These are phyloP conservation scores for Atalantia buxifolia DNA, from an alignment of 345 rosid genomes.

Conservation along the genomic window DNA sequence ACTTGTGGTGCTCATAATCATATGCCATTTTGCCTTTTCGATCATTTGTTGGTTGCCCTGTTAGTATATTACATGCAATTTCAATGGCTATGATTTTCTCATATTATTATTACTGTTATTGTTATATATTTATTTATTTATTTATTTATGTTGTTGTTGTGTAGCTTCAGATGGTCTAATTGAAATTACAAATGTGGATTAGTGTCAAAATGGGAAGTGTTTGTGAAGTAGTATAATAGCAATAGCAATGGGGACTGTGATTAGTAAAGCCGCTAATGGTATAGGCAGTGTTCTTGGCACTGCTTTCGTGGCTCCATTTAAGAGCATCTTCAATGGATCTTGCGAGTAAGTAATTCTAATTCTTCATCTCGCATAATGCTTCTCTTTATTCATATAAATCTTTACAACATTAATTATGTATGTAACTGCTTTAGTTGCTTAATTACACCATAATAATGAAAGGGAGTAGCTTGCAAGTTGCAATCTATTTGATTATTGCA, in stretches of 20 bases:
- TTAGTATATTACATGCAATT: background rate
- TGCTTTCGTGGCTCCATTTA: conserved; percentile 54
- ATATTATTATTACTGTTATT: background rate
- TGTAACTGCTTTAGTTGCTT: background rate
- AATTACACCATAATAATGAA: background rate
- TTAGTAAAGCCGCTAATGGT: conserved; percentile 53
- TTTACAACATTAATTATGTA: background rate
- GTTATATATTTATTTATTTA: background rate
- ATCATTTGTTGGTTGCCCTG: background rate
- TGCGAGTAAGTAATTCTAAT: conserved; percentile 37
- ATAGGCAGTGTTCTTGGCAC: conserved; percentile 53
- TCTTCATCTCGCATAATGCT: background rate
- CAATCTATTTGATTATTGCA: background rate
- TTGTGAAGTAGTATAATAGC: background rate
- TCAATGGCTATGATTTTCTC: background rate
- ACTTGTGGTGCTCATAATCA: background rate
- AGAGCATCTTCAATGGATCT: conserved; percentile 49
- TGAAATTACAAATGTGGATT: background rate
- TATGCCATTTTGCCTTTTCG: background rate
- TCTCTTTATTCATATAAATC: background rate
- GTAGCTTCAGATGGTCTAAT: background rate
- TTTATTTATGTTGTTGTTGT: background rate
- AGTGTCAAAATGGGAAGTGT: background rate
- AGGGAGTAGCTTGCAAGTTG: background rate
- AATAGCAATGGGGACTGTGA: conserved; percentile 41